Percentiles rank a stretch among this genome's conserved stretches.
phyloP scores from a whole-genome alignment of 2,329 filamentous ascomycete genomes.

The Madurella mycetomatis region DNA sequence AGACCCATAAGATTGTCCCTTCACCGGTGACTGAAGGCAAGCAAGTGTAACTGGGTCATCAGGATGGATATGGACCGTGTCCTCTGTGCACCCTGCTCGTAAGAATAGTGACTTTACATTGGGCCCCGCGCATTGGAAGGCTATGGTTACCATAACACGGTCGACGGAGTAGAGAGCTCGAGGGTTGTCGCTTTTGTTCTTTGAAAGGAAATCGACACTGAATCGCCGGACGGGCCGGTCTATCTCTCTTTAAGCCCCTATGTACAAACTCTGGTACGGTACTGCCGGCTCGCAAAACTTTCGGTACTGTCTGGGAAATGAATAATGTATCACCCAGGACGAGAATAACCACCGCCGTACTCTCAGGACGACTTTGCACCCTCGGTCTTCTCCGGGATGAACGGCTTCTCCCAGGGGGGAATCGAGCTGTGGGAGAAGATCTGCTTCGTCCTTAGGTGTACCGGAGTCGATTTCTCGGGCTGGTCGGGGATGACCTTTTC shows the following conservation, averaged over 20 bases:
- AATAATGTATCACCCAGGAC: not conserved
- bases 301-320: not conserved
- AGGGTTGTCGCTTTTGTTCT: not conserved
- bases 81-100: too few relatives aligned
- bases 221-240: not conserved
- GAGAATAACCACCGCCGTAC: not conserved
- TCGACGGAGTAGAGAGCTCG: not conserved
- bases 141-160: too few relatives aligned
- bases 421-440: constrained; percentile 51
- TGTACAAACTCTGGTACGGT: constrained; percentile 8
- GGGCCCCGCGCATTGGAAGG: too few relatives aligned
- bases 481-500: constrained; percentile 76
- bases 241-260: constrained; percentile 1
- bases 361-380: constrained; percentile 22
- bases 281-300: not conserved
- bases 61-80: too few relatives aligned
- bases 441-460: constrained; percentile 66
- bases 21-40: too few relatives aligned
- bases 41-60: too few relatives aligned
- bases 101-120: too few relatives aligned
- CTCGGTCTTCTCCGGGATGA: constrained; percentile 27
- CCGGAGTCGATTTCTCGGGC: constrained; percentile 63
- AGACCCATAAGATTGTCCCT: too few relatives aligned
- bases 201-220: not conserved
- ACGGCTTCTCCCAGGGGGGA: constrained; percentile 27